phyloP scores from a whole-genome alignment of 176 grass and related monocot genomes.

The Elaeis guineensis region DNA sequence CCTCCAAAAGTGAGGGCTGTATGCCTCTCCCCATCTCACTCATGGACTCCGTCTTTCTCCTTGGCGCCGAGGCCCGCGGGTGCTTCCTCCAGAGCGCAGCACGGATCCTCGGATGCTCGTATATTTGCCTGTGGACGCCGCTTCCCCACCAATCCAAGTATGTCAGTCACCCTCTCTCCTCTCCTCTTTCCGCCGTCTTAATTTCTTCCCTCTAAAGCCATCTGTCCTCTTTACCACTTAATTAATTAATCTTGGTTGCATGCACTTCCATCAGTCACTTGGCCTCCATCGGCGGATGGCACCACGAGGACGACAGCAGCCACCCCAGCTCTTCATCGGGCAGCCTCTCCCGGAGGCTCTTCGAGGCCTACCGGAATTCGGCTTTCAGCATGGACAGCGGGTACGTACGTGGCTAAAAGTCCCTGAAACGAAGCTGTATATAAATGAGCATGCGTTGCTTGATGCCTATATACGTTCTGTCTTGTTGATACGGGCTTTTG shows the following conservation, averaged over 20 bases:
- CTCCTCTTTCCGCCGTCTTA: background rate
- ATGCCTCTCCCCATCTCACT: too few species aligned
- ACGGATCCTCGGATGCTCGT: constrained; percentile 21
- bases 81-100: constrained; percentile 15
- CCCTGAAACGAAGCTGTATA: background rate
- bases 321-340: constrained; percentile 11
- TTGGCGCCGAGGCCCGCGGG: constrained; percentile 1
- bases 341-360: constrained; percentile 13
- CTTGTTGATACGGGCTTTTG: too few species aligned
- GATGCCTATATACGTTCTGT: too few species aligned
- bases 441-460: too few species aligned
- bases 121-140: constrained; percentile 40
- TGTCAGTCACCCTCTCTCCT: too few species aligned
- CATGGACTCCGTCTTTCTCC: constrained; percentile 44
- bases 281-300: constrained; percentile 44
- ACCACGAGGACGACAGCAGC: constrained; percentile 10
- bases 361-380: constrained; percentile 42
- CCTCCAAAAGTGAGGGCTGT: too few species aligned
- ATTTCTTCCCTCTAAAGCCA: too few species aligned
- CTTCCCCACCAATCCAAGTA: constrained; percentile 14
- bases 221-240: background rate
- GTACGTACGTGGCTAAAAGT: constrained; percentile 10
- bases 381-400: constrained; percentile 37
- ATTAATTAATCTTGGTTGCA: too few species aligned
- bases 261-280: constrained; percentile 19